Evolutionary conservation across 1,139 yeast species (phyloP).

Genomic region (Kodamaea suecica): DNA sequence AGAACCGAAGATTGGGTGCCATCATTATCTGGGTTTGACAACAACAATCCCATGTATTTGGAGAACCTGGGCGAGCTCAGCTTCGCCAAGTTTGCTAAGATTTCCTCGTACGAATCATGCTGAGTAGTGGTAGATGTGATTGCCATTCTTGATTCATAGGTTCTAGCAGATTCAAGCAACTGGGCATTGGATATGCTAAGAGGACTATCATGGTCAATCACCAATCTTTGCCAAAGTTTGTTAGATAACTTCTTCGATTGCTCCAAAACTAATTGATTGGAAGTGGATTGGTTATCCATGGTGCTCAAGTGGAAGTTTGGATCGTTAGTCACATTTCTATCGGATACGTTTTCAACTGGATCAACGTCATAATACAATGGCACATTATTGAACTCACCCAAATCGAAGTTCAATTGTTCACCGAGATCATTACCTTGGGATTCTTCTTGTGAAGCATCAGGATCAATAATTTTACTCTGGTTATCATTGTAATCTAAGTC

Average conservation of each 20-base stretch:
- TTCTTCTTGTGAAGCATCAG: too few relatives aligned
- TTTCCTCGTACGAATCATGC: neutral
- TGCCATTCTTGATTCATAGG: slow-evolving; percentile 1
- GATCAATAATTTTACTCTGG: too few relatives aligned
- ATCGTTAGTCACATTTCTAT: slow-evolving; percentile 12
- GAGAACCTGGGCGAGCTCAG: neutral
- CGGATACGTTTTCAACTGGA: slow-evolving; percentile 1
- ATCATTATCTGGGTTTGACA: slow-evolving; percentile 4
- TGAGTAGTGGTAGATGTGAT: neutral
- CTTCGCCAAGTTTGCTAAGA: neutral
- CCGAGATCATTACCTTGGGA: neutral
- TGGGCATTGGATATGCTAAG: too few relatives aligned
- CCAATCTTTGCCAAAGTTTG: neutral
- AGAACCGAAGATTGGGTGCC: too few relatives aligned
- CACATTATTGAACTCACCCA: slow-evolving; percentile 8
- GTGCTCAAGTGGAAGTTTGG: slow-evolving; percentile 15
- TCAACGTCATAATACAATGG: slow-evolving; percentile 5
- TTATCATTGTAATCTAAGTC: neutral
- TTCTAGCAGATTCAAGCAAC: neutral
- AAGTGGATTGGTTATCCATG: slow-evolving; percentile 5
- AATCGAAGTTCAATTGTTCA: slow-evolving; percentile 10
- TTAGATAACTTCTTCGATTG: neutral
- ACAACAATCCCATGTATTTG: neutral
- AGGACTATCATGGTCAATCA: slow-evolving; percentile 2
- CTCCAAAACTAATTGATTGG: neutral